Evolutionary conservation across 768 basidiomycete species (phyloP), one percentile per base, ranked within the genome.

Genomic region (Macrocybe gigantea): DNA sequence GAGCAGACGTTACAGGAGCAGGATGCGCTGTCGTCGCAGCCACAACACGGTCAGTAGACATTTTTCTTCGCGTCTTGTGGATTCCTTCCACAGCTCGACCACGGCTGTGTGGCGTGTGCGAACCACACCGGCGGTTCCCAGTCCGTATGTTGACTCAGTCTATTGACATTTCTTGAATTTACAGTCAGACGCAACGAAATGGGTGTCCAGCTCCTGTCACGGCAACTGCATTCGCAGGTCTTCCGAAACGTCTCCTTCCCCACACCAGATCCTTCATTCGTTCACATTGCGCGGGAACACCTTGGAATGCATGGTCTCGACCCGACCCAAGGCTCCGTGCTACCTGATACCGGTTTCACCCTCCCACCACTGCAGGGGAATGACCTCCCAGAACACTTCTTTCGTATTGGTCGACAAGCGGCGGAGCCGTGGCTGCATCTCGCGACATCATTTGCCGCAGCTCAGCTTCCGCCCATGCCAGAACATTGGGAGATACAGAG

Each of bases 181-280:
- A 49, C 48, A 83, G 83, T 74, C 50, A 80, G 83, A 61, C 78
- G 91, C 46, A 97, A 96, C 60, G 80, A 86, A 51, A 73, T 93
- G 37, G 94, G 94, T n/a, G 93, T 97, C 6, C 94, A 98, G 60
- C 80, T 96, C 47, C 80, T 98, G 45, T 88, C 93, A 11, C 78
- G 80, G 7, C 70, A 71, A n/a, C 67, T 96, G 6, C 93, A 93
- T 63, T 61, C 70, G 5, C 94, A 96, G 59, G 77, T 95, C 49
- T 96, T 97, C 65, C 78, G 74, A 49, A 78, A 84, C 57, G 66
- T 73, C 41, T 70, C 79, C 6, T 83, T 88, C 47, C 83, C 82
- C 2, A 50, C 75, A 1, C 85, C 91, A 11, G 70, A 80, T 0
- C 51, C 68, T 8, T 60, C 78, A 1, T 85, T 80, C 57, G 69